phyloP scores from a whole-genome alignment of 495 filamentous ascomycete genomes.

The Hapsidospora chrysogenum region DNA sequence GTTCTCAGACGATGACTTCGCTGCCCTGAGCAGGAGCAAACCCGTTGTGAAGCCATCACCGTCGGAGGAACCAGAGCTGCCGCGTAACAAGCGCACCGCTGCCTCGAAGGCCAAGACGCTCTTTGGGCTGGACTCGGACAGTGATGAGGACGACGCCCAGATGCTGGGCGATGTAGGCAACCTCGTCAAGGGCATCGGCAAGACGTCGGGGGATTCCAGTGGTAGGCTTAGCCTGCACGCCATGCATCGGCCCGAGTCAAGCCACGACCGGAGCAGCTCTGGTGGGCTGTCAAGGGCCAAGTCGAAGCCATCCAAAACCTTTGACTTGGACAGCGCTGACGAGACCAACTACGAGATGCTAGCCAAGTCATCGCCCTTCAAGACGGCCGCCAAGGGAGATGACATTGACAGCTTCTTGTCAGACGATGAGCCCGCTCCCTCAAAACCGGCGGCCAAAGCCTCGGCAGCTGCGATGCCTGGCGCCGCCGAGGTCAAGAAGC shows the following conservation, averaged over 20 bases:
- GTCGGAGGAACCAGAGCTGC: constrained; percentile 6
- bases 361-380: constrained; percentile 36
- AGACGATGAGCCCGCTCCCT: constrained; percentile 37
- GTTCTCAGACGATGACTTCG: constrained; percentile 35
- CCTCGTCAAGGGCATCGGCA: constrained; percentile 81
- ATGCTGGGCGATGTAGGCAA: constrained; percentile 70
- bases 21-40: constrained; percentile 21
- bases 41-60: constrained; percentile 7
- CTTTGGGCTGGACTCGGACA: constrained; percentile 26
- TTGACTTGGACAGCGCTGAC: constrained; percentile 42
- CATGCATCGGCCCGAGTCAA: constrained; percentile 51
- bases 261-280: constrained; percentile 26
- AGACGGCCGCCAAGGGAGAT: constrained; percentile 35
- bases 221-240: constrained; percentile 52
- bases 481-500: constrained; percentile 25
- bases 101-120: constrained; percentile 25
- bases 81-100: constrained; percentile 22
- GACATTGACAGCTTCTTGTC: constrained; percentile 45
- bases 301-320: constrained; percentile 32
- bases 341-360: constrained; percentile 84
- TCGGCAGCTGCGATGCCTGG: constrained; percentile 16
- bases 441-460: constrained; percentile 18
- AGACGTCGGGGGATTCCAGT: constrained; percentile 23
- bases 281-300: constrained; percentile 29
- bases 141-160: constrained; percentile 41